Evolutionary conservation across 768 basidiomycete species (phyloP).

Genomic region (Austroboletus festivus): DNA sequence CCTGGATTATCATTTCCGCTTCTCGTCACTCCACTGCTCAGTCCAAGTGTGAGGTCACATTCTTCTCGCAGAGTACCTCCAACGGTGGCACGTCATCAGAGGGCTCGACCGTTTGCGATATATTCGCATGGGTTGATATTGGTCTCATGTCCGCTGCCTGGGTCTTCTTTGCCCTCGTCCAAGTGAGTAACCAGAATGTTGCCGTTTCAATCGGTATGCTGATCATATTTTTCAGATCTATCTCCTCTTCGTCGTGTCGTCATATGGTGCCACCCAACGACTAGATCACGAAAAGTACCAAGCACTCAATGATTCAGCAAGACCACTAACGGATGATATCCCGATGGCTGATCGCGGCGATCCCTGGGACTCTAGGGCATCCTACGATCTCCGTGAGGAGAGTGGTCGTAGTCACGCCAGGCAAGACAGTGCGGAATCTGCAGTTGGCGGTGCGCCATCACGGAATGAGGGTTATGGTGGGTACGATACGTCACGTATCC

Average conservation of each 20-base stretch:
- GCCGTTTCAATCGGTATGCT: background rate
- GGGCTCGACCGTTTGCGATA: slow-evolving; percentile 74
- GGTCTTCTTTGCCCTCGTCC: slow-evolving; percentile 73
- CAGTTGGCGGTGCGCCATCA: slow-evolving; percentile 49
- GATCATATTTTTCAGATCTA: slow-evolving; percentile 41
- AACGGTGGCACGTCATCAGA: slow-evolving; percentile 39
- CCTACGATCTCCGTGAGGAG: slow-evolving; percentile 37
- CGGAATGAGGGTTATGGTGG: slow-evolving; percentile 42
- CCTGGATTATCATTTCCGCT: slow-evolving; percentile 81
- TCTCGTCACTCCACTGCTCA: slow-evolving; percentile 71
- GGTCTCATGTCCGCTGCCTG: slow-evolving; percentile 91
- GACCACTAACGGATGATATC: slow-evolving; percentile 54
- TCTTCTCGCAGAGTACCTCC: slow-evolving; percentile 44
- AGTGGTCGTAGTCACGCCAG: slow-evolving; percentile 48
- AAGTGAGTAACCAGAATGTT: slow-evolving; percentile 46
- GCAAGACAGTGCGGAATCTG: slow-evolving; percentile 57
- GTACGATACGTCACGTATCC: slow-evolving; percentile 24
- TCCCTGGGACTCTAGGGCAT: slow-evolving; percentile 66
- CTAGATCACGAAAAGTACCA: slow-evolving; percentile 82
- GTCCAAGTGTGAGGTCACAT: slow-evolving; percentile 56
- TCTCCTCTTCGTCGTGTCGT: slow-evolving; percentile 46
- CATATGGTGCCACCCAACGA: slow-evolving; percentile 71
- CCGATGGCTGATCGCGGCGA: slow-evolving; percentile 62
- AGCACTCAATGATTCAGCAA: slow-evolving; percentile 58
- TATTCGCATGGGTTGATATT: slow-evolving; percentile 90